Evolutionary conservation across 78 protist species (phyloP), one percentile per base, ranked within the genome.

Genomic region (Parvularia atlantis): DNA sequence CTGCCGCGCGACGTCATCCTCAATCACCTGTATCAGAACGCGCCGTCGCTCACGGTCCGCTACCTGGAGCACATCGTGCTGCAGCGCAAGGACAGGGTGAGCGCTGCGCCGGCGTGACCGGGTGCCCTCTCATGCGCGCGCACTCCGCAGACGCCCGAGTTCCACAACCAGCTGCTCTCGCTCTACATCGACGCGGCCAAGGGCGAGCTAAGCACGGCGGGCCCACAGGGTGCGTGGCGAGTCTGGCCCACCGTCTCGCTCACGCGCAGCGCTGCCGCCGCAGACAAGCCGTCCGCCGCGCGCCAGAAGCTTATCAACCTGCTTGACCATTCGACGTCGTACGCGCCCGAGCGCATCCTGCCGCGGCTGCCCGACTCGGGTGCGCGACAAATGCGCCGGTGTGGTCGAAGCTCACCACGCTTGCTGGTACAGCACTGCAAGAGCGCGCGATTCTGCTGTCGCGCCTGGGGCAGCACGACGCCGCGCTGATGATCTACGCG

Each of bases 361-460:
- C n/a, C n/a, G n/a, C n/a, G n/a, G n/a, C n/a, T n/a, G n/a, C n/a
- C n/a, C n/a, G n/a, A n/a, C n/a, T n/a, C n/a, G n/a, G n/a, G n/a
- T n/a, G n/a, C n/a, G n/a, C n/a, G n/a, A n/a, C n/a, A n/a, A n/a
- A n/a, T n/a, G n/a, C n/a, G n/a, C n/a, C n/a, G n/a, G n/a, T n/a
- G n/a, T n/a, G n/a, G n/a, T n/a, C n/a, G n/a, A n/a, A n/a, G n/a
- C n/a, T n/a, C n/a, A n/a, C n/a, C n/a, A n/a, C n/a, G n/a, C n/a
- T 48, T 48, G 28, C 14, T 16, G 5, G n/a, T 16, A 10, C 63
- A 61, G 69, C 7, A 1, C 53, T 64, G 31, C 28, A 22, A 10
- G 69, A 64, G 30, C 69, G 69, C 1, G 69, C 69, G 24, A 28
- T 64, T 6, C 54, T 64, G 48, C 36, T 41, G 24, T 7, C 20